Conservation (phyloP, 768 basidiomycete species). For the Paxillus involutus region DNA sequence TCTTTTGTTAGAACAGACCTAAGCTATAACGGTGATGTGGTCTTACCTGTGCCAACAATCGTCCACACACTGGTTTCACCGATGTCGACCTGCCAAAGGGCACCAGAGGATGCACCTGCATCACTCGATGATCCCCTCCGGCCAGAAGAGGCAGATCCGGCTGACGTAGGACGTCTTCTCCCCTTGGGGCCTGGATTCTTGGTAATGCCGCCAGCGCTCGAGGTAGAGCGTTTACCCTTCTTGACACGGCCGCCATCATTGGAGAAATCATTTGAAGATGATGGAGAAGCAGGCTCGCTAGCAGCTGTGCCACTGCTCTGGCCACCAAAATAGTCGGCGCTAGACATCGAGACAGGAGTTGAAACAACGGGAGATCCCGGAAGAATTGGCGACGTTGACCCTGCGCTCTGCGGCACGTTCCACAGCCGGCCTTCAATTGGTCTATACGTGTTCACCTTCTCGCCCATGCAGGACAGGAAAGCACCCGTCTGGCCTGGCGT, state of each 20-base stretch:
- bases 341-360: slow-evolving; percentile 53
- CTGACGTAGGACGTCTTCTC: slow-evolving; percentile 75
- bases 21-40: slow-evolving; percentile 3
- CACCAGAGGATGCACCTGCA: slow-evolving; percentile 69
- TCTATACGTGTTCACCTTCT: slow-evolving; percentile 89
- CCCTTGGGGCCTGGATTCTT: slow-evolving; percentile 42
- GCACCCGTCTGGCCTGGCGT: slow-evolving; percentile 78
- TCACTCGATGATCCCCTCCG: slow-evolving; percentile 70
- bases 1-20: slow-evolving; percentile 16
- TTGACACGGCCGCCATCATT: slow-evolving; percentile 86
- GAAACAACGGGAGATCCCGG: slow-evolving; percentile 73
- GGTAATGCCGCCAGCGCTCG: slow-evolving; percentile 52
- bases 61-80: slow-evolving; percentile 96
- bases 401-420: slow-evolving; percentile 49
- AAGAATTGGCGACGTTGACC: slow-evolving; percentile 55
- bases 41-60: slow-evolving; percentile 84
- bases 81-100: slow-evolving; percentile 87
- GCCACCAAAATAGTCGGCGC: slow-evolving; percentile 65
- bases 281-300: slow-evolving; percentile 69
- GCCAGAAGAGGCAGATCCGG: slow-evolving; percentile 66
- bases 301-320: slow-evolving; percentile 38
- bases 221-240: slow-evolving; percentile 75
- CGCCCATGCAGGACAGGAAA: slow-evolving; percentile 89
- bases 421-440: slow-evolving; percentile 82
- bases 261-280: slow-evolving; percentile 63